Evolutionary conservation across 2,329 filamentous ascomycete genomes (phyloP).

Genomic region (Aspergillaceae sp.): DNA sequence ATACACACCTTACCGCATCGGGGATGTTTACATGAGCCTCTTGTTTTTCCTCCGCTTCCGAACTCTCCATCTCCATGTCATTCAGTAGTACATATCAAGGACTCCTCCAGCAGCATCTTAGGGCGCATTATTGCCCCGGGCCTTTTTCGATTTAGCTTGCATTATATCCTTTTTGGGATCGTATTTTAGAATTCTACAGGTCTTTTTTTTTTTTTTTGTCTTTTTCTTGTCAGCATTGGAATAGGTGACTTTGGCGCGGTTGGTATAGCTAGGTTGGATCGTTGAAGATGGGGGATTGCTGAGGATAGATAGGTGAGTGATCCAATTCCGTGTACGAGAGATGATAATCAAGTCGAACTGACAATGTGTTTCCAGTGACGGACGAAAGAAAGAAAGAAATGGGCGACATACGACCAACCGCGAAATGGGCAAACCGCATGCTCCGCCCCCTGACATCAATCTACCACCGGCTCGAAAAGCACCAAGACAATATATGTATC

Average conservation of each 20-base stretch:
- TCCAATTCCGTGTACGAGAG: not conserved
- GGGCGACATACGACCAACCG: constrained; percentile 31
- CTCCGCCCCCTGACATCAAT: constrained; percentile 35
- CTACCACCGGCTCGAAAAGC: constrained; percentile 33
- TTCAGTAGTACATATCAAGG: too few relatives aligned
- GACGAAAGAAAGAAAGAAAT: constrained; percentile 11
- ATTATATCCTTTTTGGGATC: not conserved
- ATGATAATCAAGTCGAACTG: not conserved
- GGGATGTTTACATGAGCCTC: too few relatives aligned
- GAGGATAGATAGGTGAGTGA: not conserved
- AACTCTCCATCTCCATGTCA: too few relatives aligned
- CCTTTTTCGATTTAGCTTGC: not conserved
- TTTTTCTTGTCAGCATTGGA: not conserved
- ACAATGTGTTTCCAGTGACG: not conserved
- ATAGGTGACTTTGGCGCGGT: not conserved
- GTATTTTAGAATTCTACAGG: not conserved
- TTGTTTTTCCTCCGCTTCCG: too few relatives aligned
- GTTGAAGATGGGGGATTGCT: not conserved
- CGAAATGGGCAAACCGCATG: constrained; percentile 37
- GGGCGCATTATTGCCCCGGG: not conserved
- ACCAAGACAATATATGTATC: constrained; percentile 26
- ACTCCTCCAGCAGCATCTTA: constrained; percentile 1
- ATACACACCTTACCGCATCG: not conserved
- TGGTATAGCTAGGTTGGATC: not conserved
- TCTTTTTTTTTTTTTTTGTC: not conserved